These are phyloP conservation scores for Comarum palustre DNA, from an alignment of 306 rosid species.

Conservation along the genomic window DNA sequence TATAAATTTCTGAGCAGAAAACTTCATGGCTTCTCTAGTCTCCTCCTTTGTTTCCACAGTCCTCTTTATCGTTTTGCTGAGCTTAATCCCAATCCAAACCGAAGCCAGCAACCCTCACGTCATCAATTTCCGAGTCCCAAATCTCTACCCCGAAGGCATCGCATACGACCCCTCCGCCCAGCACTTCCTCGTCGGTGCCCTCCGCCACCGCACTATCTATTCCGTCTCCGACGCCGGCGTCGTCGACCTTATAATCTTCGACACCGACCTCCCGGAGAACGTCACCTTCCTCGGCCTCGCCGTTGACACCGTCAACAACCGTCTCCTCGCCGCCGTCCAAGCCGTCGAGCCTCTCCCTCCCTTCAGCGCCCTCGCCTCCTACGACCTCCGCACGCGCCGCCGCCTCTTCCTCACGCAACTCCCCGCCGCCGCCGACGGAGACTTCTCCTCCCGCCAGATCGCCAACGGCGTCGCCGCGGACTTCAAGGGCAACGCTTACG, in stretches of 20 bases:
- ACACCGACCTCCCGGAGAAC: constrained; percentile 59
- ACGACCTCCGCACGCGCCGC: constrained; percentile 52
- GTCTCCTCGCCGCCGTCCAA: constrained; percentile 66
- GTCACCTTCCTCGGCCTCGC: constrained; percentile 59
- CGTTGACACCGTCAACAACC: constrained; percentile 51
- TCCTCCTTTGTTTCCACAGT: constrained; percentile 3
- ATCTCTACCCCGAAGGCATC: constrained; percentile 71
- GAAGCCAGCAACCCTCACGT: constrained; percentile 43
- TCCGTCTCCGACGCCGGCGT: constrained; percentile 73
- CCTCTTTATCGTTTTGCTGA: constrained; percentile 11
- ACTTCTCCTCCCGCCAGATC: constrained; percentile 8
- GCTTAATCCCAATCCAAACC: constrained; percentile 16
- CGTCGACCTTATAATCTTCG: constrained; percentile 57
- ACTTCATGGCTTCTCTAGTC: constrained; percentile 5
- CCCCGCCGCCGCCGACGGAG: constrained; percentile 26
- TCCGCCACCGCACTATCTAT: constrained; percentile 45
- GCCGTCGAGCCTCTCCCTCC: constrained; percentile 41
- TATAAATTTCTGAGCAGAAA: background rate
- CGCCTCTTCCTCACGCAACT: constrained; percentile 61
- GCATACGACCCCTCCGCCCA: constrained; percentile 64
- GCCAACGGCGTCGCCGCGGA: constrained; percentile 76
- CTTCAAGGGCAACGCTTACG: constrained; percentile 71
- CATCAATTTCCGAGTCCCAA: constrained; percentile 67
- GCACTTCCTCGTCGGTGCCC: constrained; percentile 67
- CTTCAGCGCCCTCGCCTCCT: constrained; percentile 78